Evolutionary conservation across 2,329 filamentous ascomycete species (phyloP).

Genomic region (Neoascochyta sp.): DNA sequence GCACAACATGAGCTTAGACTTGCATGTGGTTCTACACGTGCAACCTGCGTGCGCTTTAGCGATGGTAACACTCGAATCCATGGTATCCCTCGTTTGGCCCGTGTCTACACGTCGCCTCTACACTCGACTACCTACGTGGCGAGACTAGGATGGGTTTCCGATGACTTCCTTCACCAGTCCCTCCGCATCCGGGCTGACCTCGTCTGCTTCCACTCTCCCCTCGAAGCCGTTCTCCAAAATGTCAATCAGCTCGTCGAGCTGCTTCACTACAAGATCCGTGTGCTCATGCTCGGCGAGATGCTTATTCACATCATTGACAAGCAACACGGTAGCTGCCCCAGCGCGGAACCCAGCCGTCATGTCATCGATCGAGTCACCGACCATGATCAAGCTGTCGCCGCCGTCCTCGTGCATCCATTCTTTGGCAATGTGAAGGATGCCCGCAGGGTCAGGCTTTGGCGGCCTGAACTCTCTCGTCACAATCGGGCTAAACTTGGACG

Average conservation of each 20-base stretch:
- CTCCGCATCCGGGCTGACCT: conserved; percentile 25
- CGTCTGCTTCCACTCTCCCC: conserved; percentile 42
- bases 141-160: too few species aligned
- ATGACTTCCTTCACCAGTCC: conserved; percentile 17
- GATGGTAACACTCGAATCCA: too few species aligned
- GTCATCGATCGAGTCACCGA: conserved; percentile 74
- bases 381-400: conserved; percentile 50
- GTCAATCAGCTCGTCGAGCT: conserved; percentile 70
- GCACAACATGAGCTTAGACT: too few species aligned
- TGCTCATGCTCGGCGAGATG: conserved; percentile 67
- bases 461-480: conserved; percentile 78
- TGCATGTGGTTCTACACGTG: too few species aligned
- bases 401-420: conserved; percentile 58
- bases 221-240: conserved; percentile 73
- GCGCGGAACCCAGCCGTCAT: conserved; percentile 82
- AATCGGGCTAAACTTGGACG: conserved; percentile 68
- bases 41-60: too few species aligned
- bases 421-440: conserved; percentile 79
- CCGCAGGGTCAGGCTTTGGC: conserved; percentile 84
- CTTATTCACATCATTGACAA: conserved; percentile 77
- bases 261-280: conserved; percentile 68
- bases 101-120: too few species aligned
- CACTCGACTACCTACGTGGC: neutral
- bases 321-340: conserved; percentile 83
- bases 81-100: too few species aligned